Conservation (phyloP, 805 yeast species). For the Groenewaldozyma tartarivorans region DNA sequence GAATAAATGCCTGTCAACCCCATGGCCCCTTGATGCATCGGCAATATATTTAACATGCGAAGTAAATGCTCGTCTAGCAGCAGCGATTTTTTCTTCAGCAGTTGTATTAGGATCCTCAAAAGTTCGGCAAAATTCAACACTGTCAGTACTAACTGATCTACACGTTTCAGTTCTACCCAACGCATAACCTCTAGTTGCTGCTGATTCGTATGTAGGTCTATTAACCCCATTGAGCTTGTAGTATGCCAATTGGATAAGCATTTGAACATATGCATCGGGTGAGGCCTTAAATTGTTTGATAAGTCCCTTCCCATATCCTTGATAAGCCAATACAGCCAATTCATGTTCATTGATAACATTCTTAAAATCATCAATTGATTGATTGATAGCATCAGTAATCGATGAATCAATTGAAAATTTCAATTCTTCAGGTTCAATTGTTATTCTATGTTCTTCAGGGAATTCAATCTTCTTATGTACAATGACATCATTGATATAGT, state of each 20-base stretch:
- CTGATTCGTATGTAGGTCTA: slow-evolving; percentile 92
- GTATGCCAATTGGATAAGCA: slow-evolving; percentile 84
- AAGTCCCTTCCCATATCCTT: slow-evolving; percentile 75
- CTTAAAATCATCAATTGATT: slow-evolving; percentile 49
- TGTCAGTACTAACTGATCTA: slow-evolving; percentile 68
- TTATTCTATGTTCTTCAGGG: slow-evolving; percentile 14
- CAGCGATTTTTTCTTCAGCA: slow-evolving; percentile 46
- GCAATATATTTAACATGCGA: slow-evolving; percentile 67
- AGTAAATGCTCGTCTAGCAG: slow-evolving; percentile 62
- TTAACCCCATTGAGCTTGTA: slow-evolving; percentile 70
- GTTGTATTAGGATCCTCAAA: slow-evolving; percentile 53
- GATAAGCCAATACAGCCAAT: slow-evolving; percentile 68
- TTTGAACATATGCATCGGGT: slow-evolving; percentile 90
- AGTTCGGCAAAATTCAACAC: slow-evolving; percentile 58
- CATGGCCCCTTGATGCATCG: slow-evolving; percentile 75
- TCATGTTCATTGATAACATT: slow-evolving; percentile 56
- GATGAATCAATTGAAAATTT: slow-evolving; percentile 46
- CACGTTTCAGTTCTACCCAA: slow-evolving; percentile 94
- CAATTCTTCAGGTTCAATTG: slow-evolving; percentile 28
- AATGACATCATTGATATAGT: slow-evolving; percentile 54
- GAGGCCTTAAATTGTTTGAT: slow-evolving; percentile 79
- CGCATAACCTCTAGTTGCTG: slow-evolving; percentile 82
- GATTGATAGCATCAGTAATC: slow-evolving; percentile 40
- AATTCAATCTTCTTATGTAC: slow-evolving; percentile 36
- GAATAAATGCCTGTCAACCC: slow-evolving; percentile 88